These are phyloP conservation scores for Claviceps sp. DNA, from an alignment of 2,329 filamentous ascomycete species.

Conservation along the genomic window DNA sequence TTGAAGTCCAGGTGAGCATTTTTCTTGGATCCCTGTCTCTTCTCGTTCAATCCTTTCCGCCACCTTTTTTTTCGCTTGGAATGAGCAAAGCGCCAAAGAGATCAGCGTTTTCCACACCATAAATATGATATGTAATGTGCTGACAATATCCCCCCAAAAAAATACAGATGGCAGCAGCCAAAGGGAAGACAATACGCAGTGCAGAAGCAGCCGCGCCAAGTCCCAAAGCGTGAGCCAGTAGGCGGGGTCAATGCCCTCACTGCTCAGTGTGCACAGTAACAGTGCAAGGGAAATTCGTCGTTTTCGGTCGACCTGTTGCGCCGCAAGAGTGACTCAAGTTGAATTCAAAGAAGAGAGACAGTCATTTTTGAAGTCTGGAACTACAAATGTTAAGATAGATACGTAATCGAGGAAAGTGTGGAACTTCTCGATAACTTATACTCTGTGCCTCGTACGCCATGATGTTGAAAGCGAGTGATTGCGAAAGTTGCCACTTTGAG, in stretches of 20 bases:
- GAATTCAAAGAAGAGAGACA: too few relatives aligned
- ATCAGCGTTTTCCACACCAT: background rate
- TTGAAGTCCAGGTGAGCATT: constrained; percentile 29
- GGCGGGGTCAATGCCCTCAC: too few relatives aligned
- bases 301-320: too few relatives aligned
- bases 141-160: background rate
- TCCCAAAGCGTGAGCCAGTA: background rate
- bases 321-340: too few relatives aligned
- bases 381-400: too few relatives aligned
- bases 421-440: too few relatives aligned
- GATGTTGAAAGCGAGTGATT: background rate
- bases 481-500: background rate
- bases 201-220: background rate
- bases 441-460: too few relatives aligned
- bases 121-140: background rate
- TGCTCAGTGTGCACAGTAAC: background rate
- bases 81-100: too few relatives aligned
- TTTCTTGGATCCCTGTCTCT: background rate
- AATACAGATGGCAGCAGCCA: background rate
- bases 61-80: too few relatives aligned
- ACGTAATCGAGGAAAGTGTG: too few relatives aligned
- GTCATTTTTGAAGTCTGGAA: too few relatives aligned
- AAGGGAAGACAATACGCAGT: background rate
- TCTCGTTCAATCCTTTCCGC: too few relatives aligned
- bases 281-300: background rate